These are phyloP conservation scores for Apiospora phragmitis DNA, from an alignment of 2,329 filamentous ascomycete genomes.

Conservation along the genomic window DNA sequence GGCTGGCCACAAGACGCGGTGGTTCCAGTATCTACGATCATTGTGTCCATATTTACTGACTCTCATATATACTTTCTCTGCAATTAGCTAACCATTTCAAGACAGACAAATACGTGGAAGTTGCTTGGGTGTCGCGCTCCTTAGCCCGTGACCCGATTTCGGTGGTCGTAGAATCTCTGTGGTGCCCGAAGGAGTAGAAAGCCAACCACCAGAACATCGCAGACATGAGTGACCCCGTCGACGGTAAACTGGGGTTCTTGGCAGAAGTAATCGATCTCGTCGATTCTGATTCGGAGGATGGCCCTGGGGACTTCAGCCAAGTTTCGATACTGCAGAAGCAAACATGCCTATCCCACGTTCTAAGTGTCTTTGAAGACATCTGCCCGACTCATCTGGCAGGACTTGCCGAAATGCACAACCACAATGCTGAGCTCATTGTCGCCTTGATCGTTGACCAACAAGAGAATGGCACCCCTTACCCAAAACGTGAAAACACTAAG, in stretches of 20 bases:
- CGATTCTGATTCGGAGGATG: not conserved
- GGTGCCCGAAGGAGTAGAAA: not conserved
- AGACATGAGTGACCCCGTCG: not conserved
- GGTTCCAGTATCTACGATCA: not conserved
- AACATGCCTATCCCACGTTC: conserved; percentile 31
- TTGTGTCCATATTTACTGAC: not conserved
- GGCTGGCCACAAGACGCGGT: not conserved
- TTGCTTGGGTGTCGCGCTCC: not conserved
- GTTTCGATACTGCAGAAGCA: conserved; percentile 9
- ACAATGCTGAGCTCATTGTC: conserved; percentile 35
- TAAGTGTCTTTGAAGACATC: conserved; percentile 46
- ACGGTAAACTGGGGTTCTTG: not conserved
- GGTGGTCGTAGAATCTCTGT: not conserved
- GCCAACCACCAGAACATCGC: not conserved
- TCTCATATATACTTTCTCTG: not conserved
- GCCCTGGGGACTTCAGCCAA: not conserved
- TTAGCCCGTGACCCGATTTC: not conserved
- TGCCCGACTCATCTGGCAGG: conserved; percentile 38
- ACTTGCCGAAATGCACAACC: conserved; percentile 27
- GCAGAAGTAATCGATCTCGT: not conserved
- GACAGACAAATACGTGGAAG: not conserved
- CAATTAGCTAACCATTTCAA: not conserved
- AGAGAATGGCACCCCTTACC: conserved; percentile 41
- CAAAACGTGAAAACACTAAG: conserved; percentile 24
- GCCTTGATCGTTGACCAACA: conserved; percentile 39